Base-by-base conservation (phyloP, 2,329 filamentous ascomycete genomes). In the Sporothrix globosa region DNA sequence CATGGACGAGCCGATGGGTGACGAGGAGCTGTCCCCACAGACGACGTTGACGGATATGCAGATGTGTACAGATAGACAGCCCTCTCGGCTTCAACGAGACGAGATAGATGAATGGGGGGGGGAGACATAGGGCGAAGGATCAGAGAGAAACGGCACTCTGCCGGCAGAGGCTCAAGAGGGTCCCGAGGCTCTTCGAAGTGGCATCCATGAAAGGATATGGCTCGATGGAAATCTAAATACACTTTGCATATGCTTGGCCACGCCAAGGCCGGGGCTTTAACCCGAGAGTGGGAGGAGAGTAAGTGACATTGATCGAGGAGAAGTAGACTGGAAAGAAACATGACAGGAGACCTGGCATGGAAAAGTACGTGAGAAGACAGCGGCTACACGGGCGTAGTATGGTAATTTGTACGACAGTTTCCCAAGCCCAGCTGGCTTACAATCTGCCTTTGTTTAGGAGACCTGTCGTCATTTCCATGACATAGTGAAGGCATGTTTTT, bases 1-100 rank as follows among this genome's bases (percentile, higher is more conserved):
- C 5, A 34, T 6, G 34, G 41, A 61, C 13, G 39, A n/a, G 24
- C 9, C 34, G 27, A 27, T 9, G 41, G 27, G 24, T 9, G 17
- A 60, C 44, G 67, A 21, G 27, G 30, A 48, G 21, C 65, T 54
- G 1, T 14, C 48, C 46, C 65, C 65, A 67, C 65, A 67, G 44
- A 53, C 24, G n/a, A n/a, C 48, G 21, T 39, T 13, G 14, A 46
- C 41, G 41, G 17, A 67, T 52, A 67, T 67, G 54, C 58, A 53
- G 13, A 21, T 53, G 54, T 5, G 34, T 7, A 34, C 34, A 6
- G 34, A 34, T 6, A n/a, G n/a, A 54, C 17, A 24, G 27, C 27
- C 30, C 30, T 39, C 46, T 54, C 46, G 50, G 41, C 46, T 60
- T 54, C 65, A 53, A 54, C 30, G 11, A 67, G 50, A 56, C 65